phyloP scores from a whole-genome alignment of 2,329 filamentous ascomycete species.

The Colletotrichum tamarilloi region DNA sequence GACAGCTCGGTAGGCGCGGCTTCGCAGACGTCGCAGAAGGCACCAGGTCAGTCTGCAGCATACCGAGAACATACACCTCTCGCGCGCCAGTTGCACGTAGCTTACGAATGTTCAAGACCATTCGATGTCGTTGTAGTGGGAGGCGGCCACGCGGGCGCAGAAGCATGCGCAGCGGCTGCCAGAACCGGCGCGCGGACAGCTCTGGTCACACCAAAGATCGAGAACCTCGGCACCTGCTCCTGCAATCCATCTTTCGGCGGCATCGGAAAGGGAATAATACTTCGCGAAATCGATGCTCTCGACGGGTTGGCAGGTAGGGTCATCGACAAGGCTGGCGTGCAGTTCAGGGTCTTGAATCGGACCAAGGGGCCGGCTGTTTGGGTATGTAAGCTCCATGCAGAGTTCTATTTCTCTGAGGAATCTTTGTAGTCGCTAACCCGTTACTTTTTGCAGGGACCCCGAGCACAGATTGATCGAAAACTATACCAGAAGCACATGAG shows the following conservation, averaged over 20 bases:
- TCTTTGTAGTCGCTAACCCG: background rate
- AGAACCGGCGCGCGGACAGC: slow-evolving; percentile 89
- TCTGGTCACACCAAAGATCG: slow-evolving; percentile 86
- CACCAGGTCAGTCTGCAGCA: slow-evolving; percentile 40
- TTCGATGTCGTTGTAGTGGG: slow-evolving; percentile 97
- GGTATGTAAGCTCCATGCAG: slow-evolving; percentile 54
- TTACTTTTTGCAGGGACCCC: slow-evolving; percentile 69
- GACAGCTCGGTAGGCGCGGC: slow-evolving; percentile 32
- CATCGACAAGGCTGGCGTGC: slow-evolving; percentile 94
- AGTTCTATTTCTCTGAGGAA: background rate
- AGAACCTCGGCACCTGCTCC: slow-evolving; percentile 93
- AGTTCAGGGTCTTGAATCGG: slow-evolving; percentile 89
- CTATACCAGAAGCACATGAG: slow-evolving; percentile 93
- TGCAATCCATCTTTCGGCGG: slow-evolving; percentile 98
- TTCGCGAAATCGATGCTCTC: slow-evolving; percentile 93
- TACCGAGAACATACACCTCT: background rate
- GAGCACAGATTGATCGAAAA: slow-evolving; percentile 93
- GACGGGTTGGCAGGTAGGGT: slow-evolving; percentile 90
- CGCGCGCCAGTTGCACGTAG: slow-evolving; percentile 32
- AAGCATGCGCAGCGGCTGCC: slow-evolving; percentile 92
- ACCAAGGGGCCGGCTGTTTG: slow-evolving; percentile 96
- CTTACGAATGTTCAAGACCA: slow-evolving; percentile 55
- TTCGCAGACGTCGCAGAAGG: slow-evolving; percentile 47
- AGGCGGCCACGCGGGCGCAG: slow-evolving; percentile 93
- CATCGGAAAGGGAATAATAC: slow-evolving; percentile 97